Base-by-base conservation (phyloP, 108 stramenopile species). In the Thalassiosira profunda region DNA sequence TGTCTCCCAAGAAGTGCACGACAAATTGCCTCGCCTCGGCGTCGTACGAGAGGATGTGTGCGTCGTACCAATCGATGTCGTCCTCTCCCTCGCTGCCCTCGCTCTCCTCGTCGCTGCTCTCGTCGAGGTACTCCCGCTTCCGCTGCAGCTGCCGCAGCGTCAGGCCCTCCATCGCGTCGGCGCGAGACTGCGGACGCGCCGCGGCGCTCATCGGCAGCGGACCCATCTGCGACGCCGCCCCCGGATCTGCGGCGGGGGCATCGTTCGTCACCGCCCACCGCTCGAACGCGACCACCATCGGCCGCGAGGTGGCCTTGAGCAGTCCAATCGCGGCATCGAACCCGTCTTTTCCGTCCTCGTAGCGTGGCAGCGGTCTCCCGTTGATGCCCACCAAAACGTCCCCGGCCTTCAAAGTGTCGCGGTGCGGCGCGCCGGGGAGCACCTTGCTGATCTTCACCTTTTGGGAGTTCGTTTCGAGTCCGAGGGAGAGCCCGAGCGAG, bases 61-160 rank as follows among this genome's bases (percentile, higher is more conserved):
- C 92, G 64, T 85, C 92, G 63, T 94, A 94, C 92, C 92, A 94
- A 83, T 91, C 92, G 17, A 77, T 72, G 11, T 73, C 84, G 24
- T 76, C 61, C 24, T 62, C 67, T 29, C 62, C 86, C 18, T 75
- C 65, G 28, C 71, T 63, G n/a, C 58, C 69, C 35, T 71, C 58
- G 9, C 80, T 74, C 9, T 61, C 61, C 5, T 67, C 68, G 23
- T 54, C 62, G 17, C 63, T 70, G 5, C 24, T 17, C 28, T 3
- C 28, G 26, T 21, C 11, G 24, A 30, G 45, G 49, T 48, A 15
- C 24, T 61, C n/a, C 30, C 30, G 45, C 48, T n/a, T 54, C 25
- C 54, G 64, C n/a, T 41, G 36, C 41, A 67, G 23, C 15, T 36
- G 4, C 14, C 20, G 37, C 31, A 67, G 40, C 11, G 49, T 55